Evolutionary conservation across 257 asterid genomes (phyloP).

Genomic region (Lithospermum erythrorhizon): DNA sequence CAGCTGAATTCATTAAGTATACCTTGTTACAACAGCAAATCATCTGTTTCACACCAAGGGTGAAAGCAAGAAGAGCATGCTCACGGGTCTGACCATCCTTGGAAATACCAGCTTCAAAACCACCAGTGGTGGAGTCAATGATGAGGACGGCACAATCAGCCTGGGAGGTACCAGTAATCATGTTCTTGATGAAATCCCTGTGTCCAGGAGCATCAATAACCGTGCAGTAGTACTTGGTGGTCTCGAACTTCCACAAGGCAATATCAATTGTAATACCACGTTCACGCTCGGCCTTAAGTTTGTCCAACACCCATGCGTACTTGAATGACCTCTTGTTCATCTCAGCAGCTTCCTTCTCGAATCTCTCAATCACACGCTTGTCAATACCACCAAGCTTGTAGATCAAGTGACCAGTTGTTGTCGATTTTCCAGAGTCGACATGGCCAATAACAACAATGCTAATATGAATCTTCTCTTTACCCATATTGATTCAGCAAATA

Average conservation of each 20-base stretch:
- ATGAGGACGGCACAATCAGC: background rate
- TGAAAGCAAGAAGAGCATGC: background rate
- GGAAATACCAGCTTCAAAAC: background rate
- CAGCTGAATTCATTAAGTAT: background rate
- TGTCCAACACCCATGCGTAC: constrained; percentile 88
- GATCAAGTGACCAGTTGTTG: constrained; percentile 69
- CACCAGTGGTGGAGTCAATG: background rate
- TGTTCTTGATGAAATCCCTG: background rate
- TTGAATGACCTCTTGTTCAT: constrained; percentile 88
- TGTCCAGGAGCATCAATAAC: constrained; percentile 91
- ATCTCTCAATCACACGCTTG: constrained; percentile 63
- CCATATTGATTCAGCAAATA: constrained; percentile 20
- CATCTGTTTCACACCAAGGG: background rate
- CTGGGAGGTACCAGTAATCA: background rate
- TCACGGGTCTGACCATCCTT: background rate
- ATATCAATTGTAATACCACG: constrained; percentile 85
- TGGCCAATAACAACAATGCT: constrained; percentile 67
- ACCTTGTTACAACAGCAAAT: background rate
- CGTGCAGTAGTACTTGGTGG: constrained; percentile 81
- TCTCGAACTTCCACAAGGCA: constrained; percentile 88
- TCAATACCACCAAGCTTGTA: constrained; percentile 64
- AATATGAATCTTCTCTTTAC: constrained; percentile 54
- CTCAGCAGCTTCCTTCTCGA: constrained; percentile 69
- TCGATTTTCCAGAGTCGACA: constrained; percentile 64
- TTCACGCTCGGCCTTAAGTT: constrained; percentile 90